Evolutionary conservation across 331 rosid species (phyloP), one percentile per base, ranked within the genome.

Genomic region (Pyracantha coccinea): DNA sequence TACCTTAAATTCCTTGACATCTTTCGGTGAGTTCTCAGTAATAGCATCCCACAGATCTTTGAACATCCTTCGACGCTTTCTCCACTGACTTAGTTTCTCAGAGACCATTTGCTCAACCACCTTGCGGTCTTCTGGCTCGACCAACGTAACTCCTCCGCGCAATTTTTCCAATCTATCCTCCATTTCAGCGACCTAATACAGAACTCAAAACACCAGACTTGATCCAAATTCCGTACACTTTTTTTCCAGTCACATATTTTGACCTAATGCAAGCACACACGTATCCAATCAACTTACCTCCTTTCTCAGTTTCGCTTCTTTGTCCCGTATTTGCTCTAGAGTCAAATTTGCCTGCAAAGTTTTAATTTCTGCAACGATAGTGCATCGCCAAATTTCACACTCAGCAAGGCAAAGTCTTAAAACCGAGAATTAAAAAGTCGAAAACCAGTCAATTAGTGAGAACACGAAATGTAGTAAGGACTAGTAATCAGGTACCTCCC

Each of bases 61-160:
- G 82, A 92, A 95, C 85, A 92, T 95, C 89, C 97, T 92, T 82
- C 85, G 90, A 20, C 97, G 93, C 83, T 82, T 92, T 81, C 93
- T 89, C 99, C 99, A 95, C 72, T 90, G 99, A 69, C 79, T 77
- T 33, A 89, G 25, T 66, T 84, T 89, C 78, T 86, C 93, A 0
- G 78, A 77, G 69, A 72, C 86, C 72, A 78, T 73, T 32, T 66
- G 68, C 83, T 90, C 87, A 65, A 92, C 84, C 27, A 71, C 86
- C 85, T 83, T 81, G n/a, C 97, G 91, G 62, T 95, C 99, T 78
- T 92, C 97, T 68, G 99, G 91, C 44, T 83, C 90, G 86, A 89
- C 97, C 88, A 94, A 77, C 53, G 89, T 84, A 71, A 88, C 97
- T 70, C 99, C 99, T 72, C 90, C 96, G 1, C 93, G 81, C 85